These are phyloP conservation scores for Voacanga thouarsii DNA, from an alignment of 257 asterid genomes.

Conservation along the genomic window DNA sequence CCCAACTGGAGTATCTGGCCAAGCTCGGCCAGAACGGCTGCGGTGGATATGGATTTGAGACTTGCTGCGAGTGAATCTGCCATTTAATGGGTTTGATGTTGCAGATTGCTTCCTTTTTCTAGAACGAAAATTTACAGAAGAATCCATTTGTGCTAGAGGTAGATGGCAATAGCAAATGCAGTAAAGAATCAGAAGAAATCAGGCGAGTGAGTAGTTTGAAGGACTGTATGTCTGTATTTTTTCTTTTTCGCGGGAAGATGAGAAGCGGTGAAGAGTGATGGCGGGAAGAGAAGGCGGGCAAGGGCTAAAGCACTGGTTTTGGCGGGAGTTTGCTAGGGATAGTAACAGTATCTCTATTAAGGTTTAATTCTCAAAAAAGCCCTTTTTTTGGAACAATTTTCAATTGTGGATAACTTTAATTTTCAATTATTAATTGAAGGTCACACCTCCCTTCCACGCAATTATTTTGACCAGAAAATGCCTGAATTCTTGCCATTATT, in stretches of 20 bases:
- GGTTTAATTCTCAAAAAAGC: no score
- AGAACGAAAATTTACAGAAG: slow-evolving; percentile 6
- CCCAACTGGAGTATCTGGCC: slow-evolving; percentile 9
- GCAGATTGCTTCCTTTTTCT: slow-evolving; percentile 26
- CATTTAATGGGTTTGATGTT: slow-evolving; percentile 13
- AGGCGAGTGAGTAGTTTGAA: background rate
- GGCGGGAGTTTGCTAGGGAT: slow-evolving; percentile 6
- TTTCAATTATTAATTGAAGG: no score
- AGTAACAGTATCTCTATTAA: background rate
- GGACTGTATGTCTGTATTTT: background rate
- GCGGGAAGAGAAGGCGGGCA: slow-evolving; percentile 8
- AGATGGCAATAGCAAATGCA: background rate
- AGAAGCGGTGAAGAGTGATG: background rate
- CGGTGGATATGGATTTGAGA: slow-evolving; percentile 33
- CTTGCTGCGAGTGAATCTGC: slow-evolving; percentile 47
- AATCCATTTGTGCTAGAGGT: background rate
- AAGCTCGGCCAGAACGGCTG: slow-evolving; percentile 38
- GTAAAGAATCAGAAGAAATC: background rate
- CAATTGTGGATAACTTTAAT: no score
- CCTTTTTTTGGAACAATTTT: no score
- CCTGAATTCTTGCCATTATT: no score
- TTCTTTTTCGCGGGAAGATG: background rate
- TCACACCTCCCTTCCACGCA: no score
- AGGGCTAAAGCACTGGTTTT: background rate
- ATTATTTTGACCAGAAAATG: no score